phyloP scores from a whole-genome alignment of 352 stramenopile genomes.

The Phytophthora pinifolia region DNA sequence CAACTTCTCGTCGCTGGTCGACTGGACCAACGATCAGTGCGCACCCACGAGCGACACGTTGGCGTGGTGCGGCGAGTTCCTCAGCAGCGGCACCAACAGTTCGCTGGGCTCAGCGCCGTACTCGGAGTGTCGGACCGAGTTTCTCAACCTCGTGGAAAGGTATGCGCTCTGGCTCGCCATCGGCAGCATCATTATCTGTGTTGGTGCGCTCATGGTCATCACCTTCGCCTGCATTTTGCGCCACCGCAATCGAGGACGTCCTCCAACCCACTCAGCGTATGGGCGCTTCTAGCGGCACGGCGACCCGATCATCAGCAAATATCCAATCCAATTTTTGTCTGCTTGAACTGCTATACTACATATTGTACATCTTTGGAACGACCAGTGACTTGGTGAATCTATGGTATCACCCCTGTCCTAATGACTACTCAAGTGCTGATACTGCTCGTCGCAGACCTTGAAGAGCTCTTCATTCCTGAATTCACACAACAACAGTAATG shows the following conservation, averaged over 20 bases:
- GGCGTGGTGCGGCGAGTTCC: conserved; percentile 65
- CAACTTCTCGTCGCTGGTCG: conserved; percentile 67
- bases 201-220: conserved; percentile 44
- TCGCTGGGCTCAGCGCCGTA: conserved; percentile 47
- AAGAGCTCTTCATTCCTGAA: conserved; percentile 24
- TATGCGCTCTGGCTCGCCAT: conserved; percentile 40
- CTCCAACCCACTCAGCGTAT: conserved; percentile 17
- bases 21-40: conserved; percentile 83
- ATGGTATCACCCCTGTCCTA: no score
- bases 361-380: no score
- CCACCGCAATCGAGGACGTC: conserved; percentile 10
- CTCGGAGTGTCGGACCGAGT: conserved; percentile 47
- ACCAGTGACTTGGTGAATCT: no score
- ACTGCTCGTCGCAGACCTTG: conserved; percentile 3
- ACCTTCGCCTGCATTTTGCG: conserved; percentile 53
- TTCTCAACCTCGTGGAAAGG: conserved; percentile 48
- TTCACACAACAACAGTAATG: conserved; percentile 17
- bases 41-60: conserved; percentile 43
- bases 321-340: no score
- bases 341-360: no score
- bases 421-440: no score
- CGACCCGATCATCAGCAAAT: no score
- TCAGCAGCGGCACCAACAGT: conserved; percentile 33
- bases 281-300: conserved; percentile 20
- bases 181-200: conserved; percentile 43